Evolutionary conservation across 78 protist species (phyloP), one percentile per base, ranked within the genome.

Genomic region (Anaeramoeba ignava): DNA sequence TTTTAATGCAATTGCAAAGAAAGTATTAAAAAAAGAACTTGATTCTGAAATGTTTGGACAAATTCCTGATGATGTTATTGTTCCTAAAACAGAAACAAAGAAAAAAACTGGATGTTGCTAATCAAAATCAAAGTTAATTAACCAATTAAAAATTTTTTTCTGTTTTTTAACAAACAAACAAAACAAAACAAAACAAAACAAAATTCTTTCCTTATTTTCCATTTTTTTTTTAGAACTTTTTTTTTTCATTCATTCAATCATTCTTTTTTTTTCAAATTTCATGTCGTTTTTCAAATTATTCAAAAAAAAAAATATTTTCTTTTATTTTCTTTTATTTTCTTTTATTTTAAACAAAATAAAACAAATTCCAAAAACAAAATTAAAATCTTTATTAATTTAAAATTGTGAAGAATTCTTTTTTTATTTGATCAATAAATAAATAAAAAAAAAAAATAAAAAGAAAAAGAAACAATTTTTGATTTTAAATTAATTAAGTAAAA

Each of bases 291-390:
- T 68, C n/a, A 68, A 33, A 68, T 68, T 33, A 33, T 68, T 68
- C 31, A n/a, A 68, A 33, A n/a, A 33, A 33, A 68, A 68, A 33
- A 33, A n/a, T 68, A 33, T 68, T 68, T 68, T n/a, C n/a, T 68
- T 33, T 68, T 68, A n/a, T 68, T 68, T 68, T 68, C 78, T 33
- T 33, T 68, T 68, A 33, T 68, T 33, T 68, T 68, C n/a, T 68
- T 68, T 68, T n/a, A 68, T 68, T n/a, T 68, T 68, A 68, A 68
- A n/a, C n/a, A 33, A n/a, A 68, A 68, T 68, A n/a, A n/a, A n/a
- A n/a, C n/a, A n/a, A n/a, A n/a, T n/a, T n/a, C n/a, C n/a, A n/a
- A n/a, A n/a, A n/a, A n/a, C n/a, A n/a, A n/a, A n/a, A n/a, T n/a
- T n/a, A n/a, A n/a, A n/a, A n/a, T n/a, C n/a, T n/a, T n/a, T n/a